These are phyloP conservation scores for Capronia epimyces DNA, from an alignment of 2,329 filamentous ascomycete genomes.

Conservation along the genomic window DNA sequence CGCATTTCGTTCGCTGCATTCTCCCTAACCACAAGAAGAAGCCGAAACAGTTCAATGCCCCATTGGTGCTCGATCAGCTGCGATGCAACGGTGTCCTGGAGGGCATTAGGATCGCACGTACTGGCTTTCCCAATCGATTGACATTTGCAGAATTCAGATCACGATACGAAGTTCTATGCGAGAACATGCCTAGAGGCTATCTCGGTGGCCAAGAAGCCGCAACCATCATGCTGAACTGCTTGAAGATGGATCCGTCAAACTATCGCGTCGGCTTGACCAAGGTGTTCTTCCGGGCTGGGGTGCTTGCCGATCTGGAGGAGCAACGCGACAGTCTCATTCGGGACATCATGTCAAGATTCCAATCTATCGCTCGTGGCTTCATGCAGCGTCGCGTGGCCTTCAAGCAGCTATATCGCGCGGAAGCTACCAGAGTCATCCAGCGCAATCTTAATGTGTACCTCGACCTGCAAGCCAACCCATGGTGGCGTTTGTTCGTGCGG, in stretches of 20 bases:
- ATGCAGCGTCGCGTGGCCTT: conserved; percentile 80
- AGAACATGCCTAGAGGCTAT: conserved; percentile 81
- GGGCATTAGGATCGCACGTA: conserved; percentile 92
- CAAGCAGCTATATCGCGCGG: conserved; percentile 89
- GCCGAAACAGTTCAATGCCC: conserved; percentile 84
- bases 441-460: conserved; percentile 89
- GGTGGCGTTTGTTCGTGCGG: conserved; percentile 92
- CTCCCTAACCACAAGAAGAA: conserved; percentile 96
- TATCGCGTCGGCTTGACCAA: conserved; percentile 95
- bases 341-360: conserved; percentile 89
- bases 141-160: conserved; percentile 91
- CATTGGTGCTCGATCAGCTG: conserved; percentile 94
- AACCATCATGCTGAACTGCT: conserved; percentile 79
- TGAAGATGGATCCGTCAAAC: conserved; percentile 75
- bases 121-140: conserved; percentile 90
- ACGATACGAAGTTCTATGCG: conserved; percentile 90
- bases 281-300: conserved; percentile 94
- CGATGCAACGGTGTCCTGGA: conserved; percentile 99
- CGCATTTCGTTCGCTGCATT: conserved; percentile 96
- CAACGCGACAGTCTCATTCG: conserved; percentile 87
- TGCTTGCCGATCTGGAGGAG: conserved; percentile 93
- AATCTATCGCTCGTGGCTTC: conserved; percentile 85
- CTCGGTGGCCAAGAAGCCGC: conserved; percentile 84
- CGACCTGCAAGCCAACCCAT: conserved; percentile 83
- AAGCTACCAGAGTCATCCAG: conserved; percentile 92